Percentiles rank a stretch among this genome's conserved stretches.
phyloP scores from a whole-genome alignment of 2,329 filamentous ascomycete genomes.

The Clarireedia monteithiana region DNA sequence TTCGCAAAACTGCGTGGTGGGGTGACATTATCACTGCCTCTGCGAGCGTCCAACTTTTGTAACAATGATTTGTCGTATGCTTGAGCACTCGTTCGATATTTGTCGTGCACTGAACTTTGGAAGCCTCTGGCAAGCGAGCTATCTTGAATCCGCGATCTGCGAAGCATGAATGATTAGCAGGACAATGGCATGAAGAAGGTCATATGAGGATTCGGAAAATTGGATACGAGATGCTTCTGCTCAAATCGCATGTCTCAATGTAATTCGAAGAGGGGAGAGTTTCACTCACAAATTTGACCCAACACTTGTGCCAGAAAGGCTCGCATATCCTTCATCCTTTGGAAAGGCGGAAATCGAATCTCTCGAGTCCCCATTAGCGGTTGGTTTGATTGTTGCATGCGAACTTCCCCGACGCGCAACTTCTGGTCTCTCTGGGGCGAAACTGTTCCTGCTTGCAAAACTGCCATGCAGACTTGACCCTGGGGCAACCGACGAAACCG shows the following conservation, averaged over 20 bases:
- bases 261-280: neutral
- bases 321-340: constrained; percentile 31
- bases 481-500: constrained; percentile 36
- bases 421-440: constrained; percentile 23
- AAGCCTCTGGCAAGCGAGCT: constrained; percentile 16
- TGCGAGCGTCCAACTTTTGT: constrained; percentile 29
- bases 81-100: constrained; percentile 29
- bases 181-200: neutral
- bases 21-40: constrained; percentile 27
- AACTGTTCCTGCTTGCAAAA: constrained; percentile 29
- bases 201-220: neutral
- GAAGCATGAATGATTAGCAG: constrained; percentile 7
- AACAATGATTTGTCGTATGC: constrained; percentile 33
- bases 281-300: constrained; percentile 27
- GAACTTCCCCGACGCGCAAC: constrained; percentile 31
- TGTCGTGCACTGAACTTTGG: constrained; percentile 30
- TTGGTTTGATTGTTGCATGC: constrained; percentile 35
- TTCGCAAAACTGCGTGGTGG: constrained; percentile 26
- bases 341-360: neutral
- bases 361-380: constrained; percentile 31
- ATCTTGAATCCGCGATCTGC: constrained; percentile 17
- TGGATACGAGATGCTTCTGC: neutral
- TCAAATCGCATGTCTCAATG: too few species aligned
- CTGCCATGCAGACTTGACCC: constrained; percentile 43
- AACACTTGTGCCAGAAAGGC: constrained; percentile 29